Evolutionary conservation across 2,329 filamentous ascomycete genomes (phyloP).

Genomic region (Dactylellina parvicollis): DNA sequence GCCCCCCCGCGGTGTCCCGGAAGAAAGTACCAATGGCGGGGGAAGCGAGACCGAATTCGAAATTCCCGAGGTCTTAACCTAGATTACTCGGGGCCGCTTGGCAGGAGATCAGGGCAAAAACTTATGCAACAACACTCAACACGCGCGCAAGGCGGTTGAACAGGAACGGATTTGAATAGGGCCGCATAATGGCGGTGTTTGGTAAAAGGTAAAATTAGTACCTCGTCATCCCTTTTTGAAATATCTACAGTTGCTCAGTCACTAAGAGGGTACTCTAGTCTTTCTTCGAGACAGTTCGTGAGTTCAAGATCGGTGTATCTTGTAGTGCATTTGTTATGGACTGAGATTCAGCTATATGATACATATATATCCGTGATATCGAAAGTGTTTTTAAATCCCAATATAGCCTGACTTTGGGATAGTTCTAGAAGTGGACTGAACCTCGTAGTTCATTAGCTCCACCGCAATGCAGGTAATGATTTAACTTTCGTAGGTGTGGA

Average conservation of each 20-base stretch:
- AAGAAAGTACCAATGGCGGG: conserved; percentile 11
- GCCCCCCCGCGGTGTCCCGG: conserved; percentile 31
- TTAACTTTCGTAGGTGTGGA: neutral
- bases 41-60: conserved; percentile 23
- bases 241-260: neutral
- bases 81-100: conserved; percentile 25
- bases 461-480: conserved; percentile 4
- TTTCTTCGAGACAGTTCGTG: neutral
- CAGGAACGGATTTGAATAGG: conserved; percentile 1
- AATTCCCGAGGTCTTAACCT: conserved; percentile 6
- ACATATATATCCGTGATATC: neutral
- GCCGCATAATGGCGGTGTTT: conserved; percentile 17
- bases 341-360: too few species aligned
- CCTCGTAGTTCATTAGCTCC: conserved; percentile 26
- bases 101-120: conserved; percentile 12
- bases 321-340: too few species aligned
- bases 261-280: neutral
- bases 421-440: conserved; percentile 1
- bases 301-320: too few species aligned
- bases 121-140: conserved; percentile 32
- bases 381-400: neutral
- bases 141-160: conserved; percentile 5
- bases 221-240: neutral
- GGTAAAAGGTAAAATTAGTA: neutral
- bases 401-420: neutral